Evolutionary conservation across 345 rosid species (phyloP).

Genomic region (Rhodamnia argentea): DNA sequence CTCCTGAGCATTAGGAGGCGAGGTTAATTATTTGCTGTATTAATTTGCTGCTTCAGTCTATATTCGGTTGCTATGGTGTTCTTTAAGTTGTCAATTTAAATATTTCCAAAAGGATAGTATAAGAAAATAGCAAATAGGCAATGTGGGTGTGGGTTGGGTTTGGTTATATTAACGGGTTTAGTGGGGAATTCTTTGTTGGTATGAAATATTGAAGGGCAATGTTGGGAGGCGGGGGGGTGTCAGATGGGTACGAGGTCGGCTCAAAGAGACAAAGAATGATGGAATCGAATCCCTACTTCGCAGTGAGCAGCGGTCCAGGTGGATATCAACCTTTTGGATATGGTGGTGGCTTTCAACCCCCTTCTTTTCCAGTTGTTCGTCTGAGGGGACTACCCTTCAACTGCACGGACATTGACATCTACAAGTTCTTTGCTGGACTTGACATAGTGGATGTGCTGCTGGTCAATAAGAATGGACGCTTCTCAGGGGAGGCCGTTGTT

Average conservation of each 20-base stretch:
- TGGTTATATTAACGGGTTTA: slow-evolving; percentile 92
- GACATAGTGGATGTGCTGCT: slow-evolving; percentile 86
- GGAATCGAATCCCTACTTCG: slow-evolving; percentile 98
- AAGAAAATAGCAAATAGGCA: slow-evolving; percentile 10
- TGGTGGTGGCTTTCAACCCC: slow-evolving; percentile 43
- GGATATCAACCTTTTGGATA: slow-evolving; percentile 54
- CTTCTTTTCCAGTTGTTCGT: slow-evolving; percentile 81
- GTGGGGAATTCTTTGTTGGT: slow-evolving; percentile 78
- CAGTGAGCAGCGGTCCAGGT: slow-evolving; percentile 68
- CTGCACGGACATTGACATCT: slow-evolving; percentile 81
- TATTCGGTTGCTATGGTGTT: not conserved
- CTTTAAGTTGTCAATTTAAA: not conserved
- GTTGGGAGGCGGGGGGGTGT: slow-evolving; percentile 98
- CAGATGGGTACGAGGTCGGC: slow-evolving; percentile 96
- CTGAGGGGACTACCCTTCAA: slow-evolving; percentile 91
- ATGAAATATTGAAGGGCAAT: slow-evolving; percentile 84
- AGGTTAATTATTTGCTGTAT: not conserved
- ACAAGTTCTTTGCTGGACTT: slow-evolving; percentile 87
- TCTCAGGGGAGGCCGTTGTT: slow-evolving; percentile 87
- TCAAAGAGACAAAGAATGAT: slow-evolving; percentile 99
- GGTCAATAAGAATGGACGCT: slow-evolving; percentile 67
- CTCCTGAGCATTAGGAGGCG: not conserved
- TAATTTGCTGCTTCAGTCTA: not conserved
- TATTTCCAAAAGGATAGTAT: not conserved
- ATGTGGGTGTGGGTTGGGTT: slow-evolving; percentile 55